Conservation (phyloP, 371 early-diverging fungal species). For the Mortierella sp. region DNA sequence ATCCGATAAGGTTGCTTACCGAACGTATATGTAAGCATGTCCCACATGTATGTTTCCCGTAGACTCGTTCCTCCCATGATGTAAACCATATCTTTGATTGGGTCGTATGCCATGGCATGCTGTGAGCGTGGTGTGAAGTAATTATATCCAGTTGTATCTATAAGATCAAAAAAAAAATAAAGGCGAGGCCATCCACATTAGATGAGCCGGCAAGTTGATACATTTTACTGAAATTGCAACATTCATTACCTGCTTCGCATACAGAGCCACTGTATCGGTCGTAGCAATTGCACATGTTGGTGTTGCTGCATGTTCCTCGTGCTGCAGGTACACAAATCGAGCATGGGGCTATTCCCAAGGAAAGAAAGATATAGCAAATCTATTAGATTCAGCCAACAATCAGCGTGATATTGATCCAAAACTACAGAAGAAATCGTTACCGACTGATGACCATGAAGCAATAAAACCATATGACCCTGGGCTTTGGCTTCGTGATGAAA, state of each 20-base stretch:
- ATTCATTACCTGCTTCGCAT: slow-evolving; percentile 44
- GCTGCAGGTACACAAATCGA: slow-evolving; percentile 30
- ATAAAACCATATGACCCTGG: slow-evolving; percentile 49
- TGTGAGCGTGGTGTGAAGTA: slow-evolving; percentile 50
- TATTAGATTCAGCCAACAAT: background rate
- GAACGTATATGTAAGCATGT: slow-evolving; percentile 42
- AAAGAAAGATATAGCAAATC: background rate
- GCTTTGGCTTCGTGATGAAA: slow-evolving; percentile 27
- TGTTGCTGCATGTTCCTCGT: slow-evolving; percentile 44
- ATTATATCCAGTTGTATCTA: slow-evolving; percentile 45
- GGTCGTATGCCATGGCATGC: slow-evolving; percentile 53
- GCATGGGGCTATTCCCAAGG: slow-evolving; percentile 36
- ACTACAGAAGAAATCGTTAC: slow-evolving; percentile 8
- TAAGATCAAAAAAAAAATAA: background rate
- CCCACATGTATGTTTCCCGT: slow-evolving; percentile 18
- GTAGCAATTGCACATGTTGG: slow-evolving; percentile 36
- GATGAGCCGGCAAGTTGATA: background rate
- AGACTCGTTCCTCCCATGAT: slow-evolving; percentile 49
- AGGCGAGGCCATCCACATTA: background rate
- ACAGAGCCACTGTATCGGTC: slow-evolving; percentile 30
- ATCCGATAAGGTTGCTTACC: slow-evolving; percentile 12
- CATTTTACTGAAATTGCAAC: background rate
- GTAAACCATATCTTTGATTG: slow-evolving; percentile 47
- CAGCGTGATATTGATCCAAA: too few relatives aligned
- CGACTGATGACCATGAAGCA: slow-evolving; percentile 38